Evolutionary conservation across 2,329 filamentous ascomycete genomes (phyloP), one percentile per base, ranked within the genome.

Genomic region (Pseudogymnoascus sp.): DNA sequence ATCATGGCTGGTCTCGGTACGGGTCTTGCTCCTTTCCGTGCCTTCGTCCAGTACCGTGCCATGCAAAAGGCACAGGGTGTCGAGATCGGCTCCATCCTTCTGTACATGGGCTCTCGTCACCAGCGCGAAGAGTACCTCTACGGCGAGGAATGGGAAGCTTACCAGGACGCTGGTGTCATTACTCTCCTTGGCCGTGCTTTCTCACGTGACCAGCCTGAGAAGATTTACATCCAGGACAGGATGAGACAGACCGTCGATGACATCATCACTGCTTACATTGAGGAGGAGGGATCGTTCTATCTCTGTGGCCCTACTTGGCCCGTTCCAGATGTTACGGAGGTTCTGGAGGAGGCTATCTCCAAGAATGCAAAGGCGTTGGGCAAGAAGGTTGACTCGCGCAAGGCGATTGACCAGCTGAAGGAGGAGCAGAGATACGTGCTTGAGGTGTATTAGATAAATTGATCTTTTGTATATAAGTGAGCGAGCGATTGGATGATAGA

Each of bases 1-100:
- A 97, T 99, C 81, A 97, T 99, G 93, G 94, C 94, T 8, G 94
- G 94, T 75, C 88, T 97, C n/a, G 94, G 94, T 66, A 99, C 94
- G 0, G 94, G 94, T 73, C 87, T 99, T 22, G 94, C 94, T 1
- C 94, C 94, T n/a, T 99, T 99, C 91, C 91, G 94, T 67, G 94
- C 94, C 64, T 99, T 99, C 73, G 89, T 97, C 55, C 94, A 99
- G 79, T 94, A 99, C 79, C 93, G 94, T 63, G 94, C 94, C 59
- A 92, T 95, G 85, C 93, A 99, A 75, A 96, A 96, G 80, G 88
- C 91, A n/a, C 91, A 95, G 75, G 94, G 94, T 76, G 92, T 96
- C 80, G 87, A 94, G 63, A 96, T 99, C 68, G 94, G 94, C 61
- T 81, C 91, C 45, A 94, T 97, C 66, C 84, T 99, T 61, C 80